Percentiles rank a stretch among this genome's conserved stretches.
phyloP scores from a whole-genome alignment of 2,329 filamentous ascomycete species.

The Thelonectria discophora region DNA sequence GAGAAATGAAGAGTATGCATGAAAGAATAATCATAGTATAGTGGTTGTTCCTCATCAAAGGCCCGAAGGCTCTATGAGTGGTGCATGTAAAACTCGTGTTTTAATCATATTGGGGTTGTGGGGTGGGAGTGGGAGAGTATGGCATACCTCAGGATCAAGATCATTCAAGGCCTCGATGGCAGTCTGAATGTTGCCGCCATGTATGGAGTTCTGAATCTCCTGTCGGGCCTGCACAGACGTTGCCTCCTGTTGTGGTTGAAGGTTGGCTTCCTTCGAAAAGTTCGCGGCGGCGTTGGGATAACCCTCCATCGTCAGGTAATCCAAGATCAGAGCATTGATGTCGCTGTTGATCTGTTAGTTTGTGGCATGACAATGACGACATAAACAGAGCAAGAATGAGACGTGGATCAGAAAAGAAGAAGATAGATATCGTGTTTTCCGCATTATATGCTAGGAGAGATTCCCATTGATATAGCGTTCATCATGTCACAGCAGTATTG shows the following conservation, averaged over 20 bases:
- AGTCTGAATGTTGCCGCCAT: slow-evolving; percentile 82
- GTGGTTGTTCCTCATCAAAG: slow-evolving; percentile 90
- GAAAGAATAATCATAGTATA: slow-evolving; percentile 52
- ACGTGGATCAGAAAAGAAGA: slow-evolving; percentile 72
- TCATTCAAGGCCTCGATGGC: slow-evolving; percentile 92
- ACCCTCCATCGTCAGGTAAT: slow-evolving; percentile 95
- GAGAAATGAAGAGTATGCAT: slow-evolving; percentile 11
- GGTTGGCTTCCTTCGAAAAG: slow-evolving; percentile 93
- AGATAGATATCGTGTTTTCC: slow-evolving; percentile 78
- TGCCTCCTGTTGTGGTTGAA: slow-evolving; percentile 76
- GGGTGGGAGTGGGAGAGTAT: slow-evolving; percentile 19
- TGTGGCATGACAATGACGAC: slow-evolving; percentile 5
- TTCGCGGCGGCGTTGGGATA: slow-evolving; percentile 92
- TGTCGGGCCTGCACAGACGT: slow-evolving; percentile 80
- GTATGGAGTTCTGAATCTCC: slow-evolving; percentile 84
- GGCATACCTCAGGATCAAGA: slow-evolving; percentile 85
- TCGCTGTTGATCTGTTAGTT: slow-evolving; percentile 68
- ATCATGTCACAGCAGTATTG: slow-evolving; percentile 63
- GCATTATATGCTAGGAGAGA: slow-evolving; percentile 98
- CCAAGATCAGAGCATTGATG: slow-evolving; percentile 93
- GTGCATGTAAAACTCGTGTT: slow-evolving; percentile 95
- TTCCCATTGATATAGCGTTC: slow-evolving; percentile 98
- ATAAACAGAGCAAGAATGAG: slow-evolving; percentile 5
- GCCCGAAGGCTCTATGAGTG: slow-evolving; percentile 93
- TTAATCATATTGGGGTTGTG: slow-evolving; percentile 78